Conservation (phyloP, 179 eudicot species). For the Carnegiea gigantea region DNA sequence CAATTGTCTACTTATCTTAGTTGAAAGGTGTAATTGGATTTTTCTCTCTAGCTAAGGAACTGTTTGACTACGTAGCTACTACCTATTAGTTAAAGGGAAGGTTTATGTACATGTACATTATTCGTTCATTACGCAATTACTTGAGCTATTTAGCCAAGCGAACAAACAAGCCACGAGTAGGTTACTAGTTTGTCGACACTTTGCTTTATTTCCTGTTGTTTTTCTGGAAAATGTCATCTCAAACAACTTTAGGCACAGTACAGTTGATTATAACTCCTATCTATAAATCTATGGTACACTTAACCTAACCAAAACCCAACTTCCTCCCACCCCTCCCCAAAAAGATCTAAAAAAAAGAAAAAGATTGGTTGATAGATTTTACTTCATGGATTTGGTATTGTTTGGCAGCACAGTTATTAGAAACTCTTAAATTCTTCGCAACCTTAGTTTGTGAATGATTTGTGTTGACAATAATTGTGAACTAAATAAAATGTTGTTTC, state of each 20-base stretch:
- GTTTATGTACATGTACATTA: neutral
- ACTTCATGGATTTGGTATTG: neutral
- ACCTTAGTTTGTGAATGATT: neutral
- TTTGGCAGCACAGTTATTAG: neutral
- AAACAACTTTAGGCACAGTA: neutral
- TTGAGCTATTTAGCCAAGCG: conserved; percentile 5
- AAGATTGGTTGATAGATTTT: too few relatives aligned
- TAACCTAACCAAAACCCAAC: conserved; percentile 2
- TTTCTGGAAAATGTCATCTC: conserved; percentile 8
- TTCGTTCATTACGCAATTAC: neutral
- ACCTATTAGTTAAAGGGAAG: neutral
- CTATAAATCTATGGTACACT: neutral
- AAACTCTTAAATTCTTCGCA: neutral
- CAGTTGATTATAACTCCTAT: neutral
- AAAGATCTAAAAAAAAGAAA: too few relatives aligned
- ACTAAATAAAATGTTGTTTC: too few relatives aligned
- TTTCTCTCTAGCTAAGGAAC: neutral
- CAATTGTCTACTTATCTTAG: neutral
- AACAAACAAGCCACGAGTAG: conserved; percentile 11
- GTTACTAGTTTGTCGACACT: neutral
- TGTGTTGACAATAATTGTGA: too few relatives aligned
- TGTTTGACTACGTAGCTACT: conserved; percentile 4
- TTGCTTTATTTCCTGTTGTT: neutral
- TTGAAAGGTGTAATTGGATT: neutral
- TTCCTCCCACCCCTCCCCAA: neutral